Base-by-base conservation (phyloP, 495 filamentous ascomycete genomes). In the Podospora sp. region DNA sequence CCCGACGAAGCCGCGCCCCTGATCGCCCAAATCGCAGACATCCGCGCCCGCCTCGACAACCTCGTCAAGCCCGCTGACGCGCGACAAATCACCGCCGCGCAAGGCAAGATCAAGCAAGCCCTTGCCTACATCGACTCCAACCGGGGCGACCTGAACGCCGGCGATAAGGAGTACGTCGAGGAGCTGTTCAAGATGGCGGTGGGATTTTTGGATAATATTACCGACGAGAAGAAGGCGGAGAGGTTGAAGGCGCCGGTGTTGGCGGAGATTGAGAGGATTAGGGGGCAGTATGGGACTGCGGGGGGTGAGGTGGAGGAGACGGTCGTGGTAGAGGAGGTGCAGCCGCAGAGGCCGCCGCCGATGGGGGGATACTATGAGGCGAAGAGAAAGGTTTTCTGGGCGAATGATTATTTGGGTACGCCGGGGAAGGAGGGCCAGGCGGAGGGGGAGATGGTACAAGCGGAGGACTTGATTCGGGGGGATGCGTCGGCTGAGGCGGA, bases 61-160 rank as follows among this genome's bases (percentile, higher is more conserved):
- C 8, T 63, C n/a, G 61, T 63, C 61, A 63, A 63, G 61, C 61
- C 61, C 53, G 61, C 61, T 7, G 61, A 63, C 25, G 46, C 61
- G 21, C 61, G 61, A 16, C 61, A 63, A 49, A 27, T 63, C 24
- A 63, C 21, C 18, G 61, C 61, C 0, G 61, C 61, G 9, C 61
- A 63, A 18, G 61, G 61, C 46, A 63, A 63, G 61, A 63, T 63
- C 20, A 46, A 49, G 25, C 61, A 63, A 25, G 61, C 46, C 40
- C 61, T 46, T 22, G 22, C 52, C 24, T 53, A 63, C 61, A 63
- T 63, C 46, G 61, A 63, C 22, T 53, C 61, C 9, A 63, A 63
- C 46, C 46, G 50, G 5, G 61, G 61, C 22, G 9, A 26, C 46
- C 61, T 63, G 40, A 29, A 46, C 50, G 11, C 26, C 9, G 51